A percentile compares a stretch with the other conserved stretches of the same genome.
These are phyloP conservation scores for Dalbergia cultrata DNA, from an alignment of 306 rosid species.

Conservation along the genomic window DNA sequence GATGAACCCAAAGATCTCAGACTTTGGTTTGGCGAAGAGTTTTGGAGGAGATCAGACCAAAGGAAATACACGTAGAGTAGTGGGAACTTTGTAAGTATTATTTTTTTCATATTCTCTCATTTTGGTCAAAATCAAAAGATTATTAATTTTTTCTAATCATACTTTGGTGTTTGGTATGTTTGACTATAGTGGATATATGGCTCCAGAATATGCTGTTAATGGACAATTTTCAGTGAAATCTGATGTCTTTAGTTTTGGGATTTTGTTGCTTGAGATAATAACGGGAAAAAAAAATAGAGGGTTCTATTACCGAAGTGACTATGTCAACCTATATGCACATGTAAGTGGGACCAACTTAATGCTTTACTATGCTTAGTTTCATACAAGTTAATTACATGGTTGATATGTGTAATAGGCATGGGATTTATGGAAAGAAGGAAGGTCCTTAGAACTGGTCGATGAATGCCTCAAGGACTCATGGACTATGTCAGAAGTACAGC, in stretches of 20 bases:
- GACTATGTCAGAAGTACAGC: slow-evolving; percentile 44
- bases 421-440: slow-evolving; percentile 61
- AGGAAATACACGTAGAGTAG: slow-evolving; percentile 59
- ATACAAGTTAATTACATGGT: background rate
- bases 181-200: slow-evolving; percentile 58
- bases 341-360: slow-evolving; percentile 46
- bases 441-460: slow-evolving; percentile 54
- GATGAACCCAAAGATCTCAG: slow-evolving; percentile 65
- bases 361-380: background rate
- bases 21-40: slow-evolving; percentile 65
- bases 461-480: slow-evolving; percentile 32
- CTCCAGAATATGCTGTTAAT: slow-evolving; percentile 62
- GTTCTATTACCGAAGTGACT: background rate
- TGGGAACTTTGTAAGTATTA: slow-evolving; percentile 58
- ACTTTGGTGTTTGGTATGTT: background rate
- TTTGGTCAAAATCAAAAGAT: background rate
- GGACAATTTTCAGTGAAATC: slow-evolving; percentile 59
- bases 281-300: slow-evolving; percentile 60
- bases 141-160: background rate
- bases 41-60: slow-evolving; percentile 53
- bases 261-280: slow-evolving; percentile 56
- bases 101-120: background rate
- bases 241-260: slow-evolving; percentile 52
- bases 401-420: slow-evolving; percentile 54
- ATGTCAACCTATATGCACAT: slow-evolving; percentile 42